Evolutionary conservation across 1,139 yeast genomes (phyloP), one percentile per base, ranked within the genome.

Genomic region (Pichia sp.): DNA sequence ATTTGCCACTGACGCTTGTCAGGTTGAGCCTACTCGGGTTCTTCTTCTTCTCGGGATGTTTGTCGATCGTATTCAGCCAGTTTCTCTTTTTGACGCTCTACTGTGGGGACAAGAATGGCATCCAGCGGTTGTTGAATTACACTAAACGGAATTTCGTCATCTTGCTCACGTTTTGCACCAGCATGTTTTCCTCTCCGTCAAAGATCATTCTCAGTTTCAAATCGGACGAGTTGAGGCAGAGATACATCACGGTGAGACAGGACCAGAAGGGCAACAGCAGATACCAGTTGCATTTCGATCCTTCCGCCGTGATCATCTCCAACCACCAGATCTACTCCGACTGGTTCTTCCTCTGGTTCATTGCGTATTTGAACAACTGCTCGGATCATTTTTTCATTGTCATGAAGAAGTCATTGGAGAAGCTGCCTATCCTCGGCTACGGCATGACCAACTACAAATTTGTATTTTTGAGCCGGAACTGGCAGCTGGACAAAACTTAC

Each of bases 311-410:
- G 3, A 64, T 85, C 52, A 83, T 89, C 43, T 81, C 95, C 19
- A 93, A 93, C 67, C 99, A 93, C 70, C 98, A 92, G 71, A 85
- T 92, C 23, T 92, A 93, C 67, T 84, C 95, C 4, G 99, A 93
- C 70, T 93, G 99, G 99, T 78, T 89, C 19, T 90, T 82, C 65
- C 67, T 90, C 54, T 93, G 99, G 99, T 93, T 90, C 82, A 63
- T 89, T 34, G 75, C 90, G 0, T 87, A 89, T 67, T 78, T 92
- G 2, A 81, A 90, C 6, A 71, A 77, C 34, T 70, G 85, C 53
- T 80, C 83, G 8, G 87, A 88, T 13, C 80, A 82, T 57, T 74
- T 85, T 15, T 81, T 82, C 55, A 88, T 87, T 62, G 82, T 92
- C 61, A 77, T 93, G 65, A 86, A 93, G 70, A 87, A 87, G 62